Evolutionary conservation across 192 early-diverging fungal genomes (phyloP).

Genomic region (Diversispora eburnea): DNA sequence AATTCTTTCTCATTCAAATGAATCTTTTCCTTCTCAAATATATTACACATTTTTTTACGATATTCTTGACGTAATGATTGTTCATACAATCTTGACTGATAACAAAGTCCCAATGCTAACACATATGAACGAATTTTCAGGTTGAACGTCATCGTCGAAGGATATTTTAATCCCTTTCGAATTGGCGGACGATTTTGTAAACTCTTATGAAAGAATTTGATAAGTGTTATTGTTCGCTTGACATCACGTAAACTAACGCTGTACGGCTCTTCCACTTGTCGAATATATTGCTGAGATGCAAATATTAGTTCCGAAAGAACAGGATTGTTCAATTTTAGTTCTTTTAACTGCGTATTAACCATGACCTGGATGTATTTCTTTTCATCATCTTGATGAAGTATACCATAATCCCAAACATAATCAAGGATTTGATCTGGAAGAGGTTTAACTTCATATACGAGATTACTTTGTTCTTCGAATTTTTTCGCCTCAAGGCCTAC

Average conservation of each 20-base stretch:
- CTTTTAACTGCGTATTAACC: background rate
- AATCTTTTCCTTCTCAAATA: conserved; percentile 15
- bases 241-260: conserved; percentile 28
- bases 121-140: background rate
- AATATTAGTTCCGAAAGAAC: conserved; percentile 21
- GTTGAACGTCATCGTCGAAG: background rate
- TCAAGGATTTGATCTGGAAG: conserved; percentile 22
- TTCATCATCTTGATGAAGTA: conserved; percentile 14
- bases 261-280: conserved; percentile 6
- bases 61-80: conserved; percentile 10
- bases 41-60: conserved; percentile 12
- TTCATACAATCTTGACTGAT: conserved; percentile 21
- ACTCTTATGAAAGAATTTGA: conserved; percentile 13
- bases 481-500: conserved; percentile 10
- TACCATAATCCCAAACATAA: conserved; percentile 27
- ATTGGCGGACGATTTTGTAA: background rate
- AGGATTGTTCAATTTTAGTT: background rate
- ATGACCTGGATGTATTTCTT: conserved; percentile 16
- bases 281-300: conserved; percentile 26
- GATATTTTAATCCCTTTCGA: background rate
- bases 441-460: conserved; percentile 24
- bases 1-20: conserved; percentile 1
- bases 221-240: conserved; percentile 12
- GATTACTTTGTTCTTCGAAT: conserved; percentile 22
- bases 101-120: conserved; percentile 17